phyloP scores from a whole-genome alignment of 164 flowering plant species.

The Protea cynaroides region DNA sequence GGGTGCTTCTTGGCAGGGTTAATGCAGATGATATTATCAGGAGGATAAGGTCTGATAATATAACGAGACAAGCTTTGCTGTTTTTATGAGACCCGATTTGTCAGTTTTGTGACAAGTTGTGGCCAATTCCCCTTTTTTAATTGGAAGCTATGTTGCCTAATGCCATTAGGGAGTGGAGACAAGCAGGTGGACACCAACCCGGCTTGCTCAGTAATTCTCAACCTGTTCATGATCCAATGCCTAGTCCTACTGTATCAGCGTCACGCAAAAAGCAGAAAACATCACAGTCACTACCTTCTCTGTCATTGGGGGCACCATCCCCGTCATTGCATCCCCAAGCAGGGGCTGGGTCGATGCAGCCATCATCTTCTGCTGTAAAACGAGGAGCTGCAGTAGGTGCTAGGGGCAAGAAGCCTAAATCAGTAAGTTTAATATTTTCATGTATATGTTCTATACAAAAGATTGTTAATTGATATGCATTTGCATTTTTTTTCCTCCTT shows the following conservation, averaged over 20 bases:
- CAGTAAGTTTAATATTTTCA: conserved; percentile 34
- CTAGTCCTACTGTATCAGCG: conserved; percentile 70
- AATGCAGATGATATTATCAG: conserved; percentile 72
- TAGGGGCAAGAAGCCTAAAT: conserved; percentile 43
- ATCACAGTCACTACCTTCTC: conserved; percentile 42
- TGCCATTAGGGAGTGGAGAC: conserved; percentile 80
- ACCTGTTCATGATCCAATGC: conserved; percentile 52
- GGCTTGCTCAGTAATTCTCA: conserved; percentile 40
- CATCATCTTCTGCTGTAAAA: conserved; percentile 35
- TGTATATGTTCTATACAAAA: not conserved
- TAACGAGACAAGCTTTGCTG: conserved; percentile 3
- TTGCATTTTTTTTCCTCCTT: conserved; percentile 2
- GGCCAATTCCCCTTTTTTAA: conserved; percentile 6
- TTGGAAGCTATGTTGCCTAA: conserved; percentile 9
- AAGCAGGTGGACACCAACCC: conserved; percentile 53
- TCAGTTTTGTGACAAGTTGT: conserved; percentile 3
- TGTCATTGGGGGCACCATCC: conserved; percentile 35
- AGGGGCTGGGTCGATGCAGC: conserved; percentile 35
- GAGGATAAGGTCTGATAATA: conserved; percentile 58
- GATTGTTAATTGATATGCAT: conserved; percentile 1
- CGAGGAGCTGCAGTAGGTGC: conserved; percentile 25
- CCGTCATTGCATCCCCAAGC: conserved; percentile 36
- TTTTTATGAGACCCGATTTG: not conserved
- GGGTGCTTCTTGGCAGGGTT: conserved; percentile 68
- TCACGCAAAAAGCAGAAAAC: conserved; percentile 83